Conservation (phyloP, 2,329 filamentous ascomycete species). For the Clarireedia paspali region DNA sequence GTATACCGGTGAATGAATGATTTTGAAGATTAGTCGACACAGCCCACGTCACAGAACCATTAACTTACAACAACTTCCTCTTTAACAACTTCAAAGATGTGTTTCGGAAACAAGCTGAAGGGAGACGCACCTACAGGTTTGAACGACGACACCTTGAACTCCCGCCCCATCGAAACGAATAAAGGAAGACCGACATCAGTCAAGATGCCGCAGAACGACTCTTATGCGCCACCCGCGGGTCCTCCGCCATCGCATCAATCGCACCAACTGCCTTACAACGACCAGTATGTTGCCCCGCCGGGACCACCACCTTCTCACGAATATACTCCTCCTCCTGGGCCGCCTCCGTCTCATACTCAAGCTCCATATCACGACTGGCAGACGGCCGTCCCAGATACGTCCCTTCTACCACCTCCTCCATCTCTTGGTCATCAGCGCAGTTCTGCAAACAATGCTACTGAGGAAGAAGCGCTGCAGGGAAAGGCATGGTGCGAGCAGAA, state of each 20-base stretch:
- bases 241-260: slow-evolving; percentile 14
- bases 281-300: slow-evolving; percentile 13
- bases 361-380: slow-evolving; percentile 59
- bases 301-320: slow-evolving; percentile 31
- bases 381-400: slow-evolving; percentile 61
- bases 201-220: slow-evolving; percentile 23
- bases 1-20: too few species aligned
- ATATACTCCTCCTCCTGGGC: slow-evolving; percentile 33
- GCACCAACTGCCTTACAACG: slow-evolving; percentile 13
- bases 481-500: slow-evolving; percentile 57
- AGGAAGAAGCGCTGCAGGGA: slow-evolving; percentile 55
- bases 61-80: too few species aligned
- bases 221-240: slow-evolving; percentile 29
- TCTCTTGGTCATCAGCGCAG: slow-evolving; percentile 58
- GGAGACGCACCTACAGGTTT: slow-evolving; percentile 16
- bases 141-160: slow-evolving; percentile 13
- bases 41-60: too few species aligned
- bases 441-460: slow-evolving; percentile 61
- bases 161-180: slow-evolving; percentile 19
- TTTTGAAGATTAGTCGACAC: too few species aligned
- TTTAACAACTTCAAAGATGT: slow-evolving; percentile 13
- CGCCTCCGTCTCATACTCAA: slow-evolving; percentile 28
- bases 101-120: slow-evolving; percentile 23
- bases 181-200: slow-evolving; percentile 10
- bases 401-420: slow-evolving; percentile 66